Evolutionary conservation across 225 moss, liverwort and hornwort species (phyloP).

Genomic region (Physcomitrellopsis africana): DNA sequence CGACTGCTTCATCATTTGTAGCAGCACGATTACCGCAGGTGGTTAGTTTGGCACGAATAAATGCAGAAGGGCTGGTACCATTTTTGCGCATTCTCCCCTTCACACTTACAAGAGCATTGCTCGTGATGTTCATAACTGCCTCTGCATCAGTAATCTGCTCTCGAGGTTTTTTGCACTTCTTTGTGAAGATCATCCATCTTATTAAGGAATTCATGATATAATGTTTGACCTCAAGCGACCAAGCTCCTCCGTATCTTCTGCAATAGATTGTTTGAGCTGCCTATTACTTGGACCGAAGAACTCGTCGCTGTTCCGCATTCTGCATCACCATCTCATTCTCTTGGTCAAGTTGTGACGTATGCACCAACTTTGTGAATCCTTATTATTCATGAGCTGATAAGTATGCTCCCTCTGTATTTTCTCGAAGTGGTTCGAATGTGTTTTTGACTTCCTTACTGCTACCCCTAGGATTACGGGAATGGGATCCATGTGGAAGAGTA

Average conservation of each 20-base stretch:
- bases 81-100: constrained; percentile 58
- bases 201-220: constrained; percentile 56
- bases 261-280: constrained; percentile 52
- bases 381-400: too few relatives aligned
- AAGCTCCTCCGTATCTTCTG: constrained; percentile 60
- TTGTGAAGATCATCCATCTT: constrained; percentile 61
- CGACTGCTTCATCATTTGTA: constrained; percentile 29
- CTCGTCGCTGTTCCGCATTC: constrained; percentile 51
- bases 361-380: not conserved
- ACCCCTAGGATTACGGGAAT: too few relatives aligned
- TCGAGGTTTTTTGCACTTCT: constrained; percentile 69
- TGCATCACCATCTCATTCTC: constrained; percentile 50
- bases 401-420: too few relatives aligned
- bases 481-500: too few relatives aligned
- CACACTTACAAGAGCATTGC: constrained; percentile 61
- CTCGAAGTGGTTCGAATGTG: too few relatives aligned
- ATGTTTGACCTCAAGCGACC: constrained; percentile 52
- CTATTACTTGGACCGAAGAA: too few relatives aligned
- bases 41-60: constrained; percentile 66
- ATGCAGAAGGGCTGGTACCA: constrained; percentile 70
- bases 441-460: too few relatives aligned
- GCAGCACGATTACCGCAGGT: constrained; percentile 44
- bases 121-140: constrained; percentile 69
- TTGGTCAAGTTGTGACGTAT: constrained; percentile 32
- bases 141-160: constrained; percentile 93